Conservation (phyloP, 2,329 filamentous ascomycete genomes). For the Sphaerulina populicola region DNA sequence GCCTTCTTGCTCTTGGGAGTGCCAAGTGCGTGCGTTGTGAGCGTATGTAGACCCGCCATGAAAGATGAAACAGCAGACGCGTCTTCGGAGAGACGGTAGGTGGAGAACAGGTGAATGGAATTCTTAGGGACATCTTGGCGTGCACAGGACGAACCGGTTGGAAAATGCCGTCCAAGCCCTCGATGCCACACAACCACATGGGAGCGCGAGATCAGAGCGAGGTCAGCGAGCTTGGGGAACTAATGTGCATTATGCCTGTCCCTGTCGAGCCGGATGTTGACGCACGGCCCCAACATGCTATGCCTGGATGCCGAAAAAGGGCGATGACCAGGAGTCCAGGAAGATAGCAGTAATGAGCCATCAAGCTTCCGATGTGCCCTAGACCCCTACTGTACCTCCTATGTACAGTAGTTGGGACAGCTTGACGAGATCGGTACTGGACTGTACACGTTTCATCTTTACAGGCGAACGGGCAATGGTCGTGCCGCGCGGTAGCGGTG, state of each 20-base stretch:
- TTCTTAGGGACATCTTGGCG: neutral
- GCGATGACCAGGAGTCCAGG: neutral
- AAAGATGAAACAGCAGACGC: too few species aligned
- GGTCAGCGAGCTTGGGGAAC: neutral
- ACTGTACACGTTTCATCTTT: too few species aligned
- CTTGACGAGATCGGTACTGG: too few species aligned
- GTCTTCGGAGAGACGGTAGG: too few species aligned
- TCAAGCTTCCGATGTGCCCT: neutral
- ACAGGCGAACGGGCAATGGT: too few species aligned
- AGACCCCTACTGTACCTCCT: too few species aligned
- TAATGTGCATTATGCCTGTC: neutral
- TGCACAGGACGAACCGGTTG: neutral
- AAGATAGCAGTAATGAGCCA: neutral
- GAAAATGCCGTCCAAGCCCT: neutral
- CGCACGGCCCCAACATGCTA: slow-evolving; percentile 4
- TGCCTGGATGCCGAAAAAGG: neutral
- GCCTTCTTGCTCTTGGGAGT: neutral
- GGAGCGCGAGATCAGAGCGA: neutral
- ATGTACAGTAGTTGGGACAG: too few species aligned
- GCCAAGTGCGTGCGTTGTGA: too few species aligned
- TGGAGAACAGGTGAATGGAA: too few species aligned
- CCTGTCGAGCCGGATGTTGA: neutral
- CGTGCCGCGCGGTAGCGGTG: too few species aligned
- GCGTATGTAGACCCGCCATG: too few species aligned
- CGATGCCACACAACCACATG: neutral